These are phyloP conservation scores for Malus hybrid DNA, from an alignment of 331 rosid species.

Conservation along the genomic window DNA sequence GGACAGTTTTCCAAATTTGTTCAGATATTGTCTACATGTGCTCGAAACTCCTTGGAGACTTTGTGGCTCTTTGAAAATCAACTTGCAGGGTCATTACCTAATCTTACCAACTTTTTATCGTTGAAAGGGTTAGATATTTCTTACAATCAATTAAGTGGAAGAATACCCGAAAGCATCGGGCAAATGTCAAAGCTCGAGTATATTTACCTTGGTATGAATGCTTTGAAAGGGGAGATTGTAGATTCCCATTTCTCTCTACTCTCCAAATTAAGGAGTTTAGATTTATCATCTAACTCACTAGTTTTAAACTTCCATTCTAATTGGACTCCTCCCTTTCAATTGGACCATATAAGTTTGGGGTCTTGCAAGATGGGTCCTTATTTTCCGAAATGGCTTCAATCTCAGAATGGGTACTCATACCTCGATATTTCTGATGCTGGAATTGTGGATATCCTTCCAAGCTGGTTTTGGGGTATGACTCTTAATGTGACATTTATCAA, in stretches of 20 bases:
- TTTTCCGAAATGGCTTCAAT: not conserved
- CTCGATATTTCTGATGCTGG: not conserved
- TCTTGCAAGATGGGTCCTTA: not conserved
- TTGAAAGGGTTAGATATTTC: not conserved
- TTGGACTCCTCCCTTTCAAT: conserved; percentile 5
- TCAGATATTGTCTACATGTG: not conserved
- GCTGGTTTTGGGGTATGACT: not conserved
- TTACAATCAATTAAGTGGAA: not conserved
- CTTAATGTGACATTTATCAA: not conserved
- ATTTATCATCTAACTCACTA: not conserved
- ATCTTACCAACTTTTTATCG: not conserved
- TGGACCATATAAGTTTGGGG: rapidly evolving
- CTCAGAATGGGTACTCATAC: not conserved
- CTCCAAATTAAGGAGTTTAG: not conserved
- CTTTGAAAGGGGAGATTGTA: not conserved
- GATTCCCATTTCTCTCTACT: not conserved
- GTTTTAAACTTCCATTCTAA: not conserved
- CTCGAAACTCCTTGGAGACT: not conserved
- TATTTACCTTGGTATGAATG: not conserved
- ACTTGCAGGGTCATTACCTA: not conserved
- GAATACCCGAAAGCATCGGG: not conserved
- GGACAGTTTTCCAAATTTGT: not conserved
- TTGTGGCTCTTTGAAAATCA: not conserved
- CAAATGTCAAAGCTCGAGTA: not conserved
- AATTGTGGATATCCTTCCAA: not conserved